A percentile compares a stretch with the other conserved stretches of the same genome.
phyloP scores from a whole-genome alignment of 202 grass and related monocot genomes.

The Musa balbisiana region DNA sequence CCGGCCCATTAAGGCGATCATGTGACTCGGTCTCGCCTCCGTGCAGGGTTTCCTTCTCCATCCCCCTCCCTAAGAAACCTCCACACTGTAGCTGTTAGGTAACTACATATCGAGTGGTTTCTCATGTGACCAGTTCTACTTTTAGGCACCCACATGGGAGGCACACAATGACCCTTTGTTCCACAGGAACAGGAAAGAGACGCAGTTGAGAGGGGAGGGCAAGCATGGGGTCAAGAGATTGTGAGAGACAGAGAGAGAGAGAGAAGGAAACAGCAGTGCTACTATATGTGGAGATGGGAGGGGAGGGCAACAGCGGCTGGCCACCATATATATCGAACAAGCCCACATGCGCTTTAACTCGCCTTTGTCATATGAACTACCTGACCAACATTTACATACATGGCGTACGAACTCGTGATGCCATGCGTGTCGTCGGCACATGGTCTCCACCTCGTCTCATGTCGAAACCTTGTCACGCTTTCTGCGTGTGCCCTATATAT shows the following conservation, averaged over 20 bases:
- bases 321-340: not conserved
- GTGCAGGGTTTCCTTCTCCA: not conserved
- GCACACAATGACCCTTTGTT: slow-evolving; percentile 1
- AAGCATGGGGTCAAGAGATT: not conserved
- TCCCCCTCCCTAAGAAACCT: no score
- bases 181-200: not conserved
- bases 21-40: not conserved
- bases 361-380: not conserved
- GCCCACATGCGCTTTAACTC: slow-evolving; percentile 4
- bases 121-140: slow-evolving; percentile 23
- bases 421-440: no score
- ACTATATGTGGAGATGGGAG: not conserved
- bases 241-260: not conserved
- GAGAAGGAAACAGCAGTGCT: not conserved
- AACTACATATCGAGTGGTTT: not conserved
- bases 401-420: not conserved
- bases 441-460: no score
- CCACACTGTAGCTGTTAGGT: no score
- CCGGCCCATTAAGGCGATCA: slow-evolving; percentile 1
- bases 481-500: no score
- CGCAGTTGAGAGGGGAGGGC: not conserved
- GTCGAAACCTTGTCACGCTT: no score
- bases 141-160: slow-evolving; percentile 12
- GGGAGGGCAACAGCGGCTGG: not conserved
- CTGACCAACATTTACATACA: not conserved